Evolutionary conservation across 345 rosid species (phyloP), one percentile per base, ranked within the genome.

Genomic region (Pelargonium nanum): DNA sequence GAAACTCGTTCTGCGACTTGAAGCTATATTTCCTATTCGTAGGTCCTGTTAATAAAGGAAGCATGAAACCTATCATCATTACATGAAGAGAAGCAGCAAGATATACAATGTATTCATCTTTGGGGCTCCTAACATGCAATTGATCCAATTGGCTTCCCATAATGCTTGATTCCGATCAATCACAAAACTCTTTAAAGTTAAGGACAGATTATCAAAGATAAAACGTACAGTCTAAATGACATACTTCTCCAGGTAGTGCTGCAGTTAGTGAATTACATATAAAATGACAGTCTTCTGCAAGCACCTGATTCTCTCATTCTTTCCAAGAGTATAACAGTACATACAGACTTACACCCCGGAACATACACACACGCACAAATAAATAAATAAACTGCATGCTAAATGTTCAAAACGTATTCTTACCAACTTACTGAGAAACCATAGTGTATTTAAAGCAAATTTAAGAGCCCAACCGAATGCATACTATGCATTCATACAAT

Each of bases 1-100:
- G 74, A 89, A 77, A 77, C 97, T 93, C 25, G 87, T 74, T 76
- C 98, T 81, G 28, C 62, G 96, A 59, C 82, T 75, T 55, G 92
- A 85, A 70, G 81, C 73, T 34, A 70, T 77, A 74, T 78, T 76
- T 64, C 80, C 81, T 77, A 70, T 75, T 65, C 78, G 79, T 68
- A 84, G 62, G 70, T 93, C 91, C 99, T 93, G 81, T 30, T 72
- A 73, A 66, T 1, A 59, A 52, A 72, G 59, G 52, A 23, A 21
- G 34, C 15, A 28, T 3, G n/a, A 26, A 53, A 45, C 59, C 68
- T 55, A 64, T 59, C 26, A 40, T 19, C 34, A 52, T 60, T 53
- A 23, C 64, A 60, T 17, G 10, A n/a, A 58, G 28, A 64, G 26
- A 10, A 23, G 24, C 40, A 50, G 19, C 52, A 65, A 2, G 12